Evolutionary conservation across 495 filamentous ascomycete genomes (phyloP).

Genomic region (Annulohypoxylon stygium): DNA sequence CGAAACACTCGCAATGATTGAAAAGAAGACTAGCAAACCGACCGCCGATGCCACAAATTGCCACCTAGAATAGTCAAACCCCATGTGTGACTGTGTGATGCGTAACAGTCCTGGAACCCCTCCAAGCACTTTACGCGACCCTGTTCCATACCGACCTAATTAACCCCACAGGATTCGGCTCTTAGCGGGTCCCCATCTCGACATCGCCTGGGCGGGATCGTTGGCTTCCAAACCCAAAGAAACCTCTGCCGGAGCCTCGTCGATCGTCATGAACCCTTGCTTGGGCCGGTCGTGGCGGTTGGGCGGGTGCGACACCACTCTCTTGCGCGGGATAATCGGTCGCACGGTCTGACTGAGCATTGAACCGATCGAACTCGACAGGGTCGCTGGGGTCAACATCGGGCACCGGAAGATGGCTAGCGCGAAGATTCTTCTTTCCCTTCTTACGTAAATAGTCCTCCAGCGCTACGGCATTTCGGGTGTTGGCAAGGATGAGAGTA

Average conservation of each 20-base stretch:
- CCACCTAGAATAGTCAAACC: constrained; percentile 10
- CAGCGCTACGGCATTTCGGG: constrained; percentile 79
- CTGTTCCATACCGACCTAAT: background rate
- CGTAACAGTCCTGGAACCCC: constrained; percentile 32
- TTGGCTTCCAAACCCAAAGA: constrained; percentile 55
- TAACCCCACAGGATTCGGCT: constrained; percentile 24
- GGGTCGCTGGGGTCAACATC: constrained; percentile 59
- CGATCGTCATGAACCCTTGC: constrained; percentile 42
- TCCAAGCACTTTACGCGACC: constrained; percentile 36
- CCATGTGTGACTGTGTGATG: constrained; percentile 19
- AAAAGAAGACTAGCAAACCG: constrained; percentile 19
- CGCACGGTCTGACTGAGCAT: constrained; percentile 40
- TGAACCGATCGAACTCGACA: constrained; percentile 56
- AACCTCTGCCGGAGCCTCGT: constrained; percentile 45
- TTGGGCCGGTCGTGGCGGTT: constrained; percentile 36
- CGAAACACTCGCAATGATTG: background rate
- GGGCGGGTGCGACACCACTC: constrained; percentile 42
- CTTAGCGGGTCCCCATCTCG: constrained; percentile 46
- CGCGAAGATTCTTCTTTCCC: constrained; percentile 60
- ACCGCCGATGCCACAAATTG: background rate
- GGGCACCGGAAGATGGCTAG: constrained; percentile 50
- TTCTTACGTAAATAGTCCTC: constrained; percentile 76
- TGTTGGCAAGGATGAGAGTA: constrained; percentile 72
- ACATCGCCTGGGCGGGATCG: constrained; percentile 54
- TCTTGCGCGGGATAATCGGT: constrained; percentile 35